phyloP scores from a whole-genome alignment of 345 rosid genomes.

The rapeseed (Brassica napus) region Da-Ae NC_063450.1:14870001-14870500 shows the following conservation, averaged over 20 bases:
- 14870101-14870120: background rate
- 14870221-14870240: constrained; percentile 64
- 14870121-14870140: no score
- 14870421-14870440: constrained; percentile 75
- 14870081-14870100: background rate
- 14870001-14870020: constrained; percentile 80
- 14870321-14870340: background rate
- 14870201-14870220: constrained; percentile 76
- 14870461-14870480: constrained; percentile 80
- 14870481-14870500: constrained; percentile 88
- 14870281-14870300: constrained; percentile 68
- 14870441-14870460: constrained; percentile 87
- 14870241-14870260: constrained; percentile 84
- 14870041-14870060: constrained; percentile 70
- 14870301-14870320: background rate
- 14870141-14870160: background rate
- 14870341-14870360: background rate
- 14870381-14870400: background rate
- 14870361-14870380: background rate
- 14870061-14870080: constrained; percentile 60
- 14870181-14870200: constrained; percentile 87
- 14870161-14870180: constrained; percentile 66
- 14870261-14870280: constrained; percentile 71
- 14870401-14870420: constrained; percentile 77
- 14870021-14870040: constrained; percentile 85